Evolutionary conservation across 2,329 filamentous ascomycete species (phyloP).

Genomic region (Fusarium sp.): DNA sequence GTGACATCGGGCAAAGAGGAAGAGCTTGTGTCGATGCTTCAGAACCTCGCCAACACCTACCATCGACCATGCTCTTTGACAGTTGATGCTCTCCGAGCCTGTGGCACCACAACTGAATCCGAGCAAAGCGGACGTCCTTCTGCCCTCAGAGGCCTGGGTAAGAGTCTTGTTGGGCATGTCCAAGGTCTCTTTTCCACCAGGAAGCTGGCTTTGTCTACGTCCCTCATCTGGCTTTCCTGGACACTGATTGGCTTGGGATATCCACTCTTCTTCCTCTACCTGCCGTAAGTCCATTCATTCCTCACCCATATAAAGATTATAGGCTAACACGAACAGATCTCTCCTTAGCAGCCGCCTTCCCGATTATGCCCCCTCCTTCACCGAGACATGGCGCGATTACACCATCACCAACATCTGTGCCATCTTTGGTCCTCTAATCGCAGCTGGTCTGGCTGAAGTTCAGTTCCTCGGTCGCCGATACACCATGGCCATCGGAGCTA

Average conservation of each 20-base stretch:
- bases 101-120: conserved; percentile 38
- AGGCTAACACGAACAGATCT: background rate
- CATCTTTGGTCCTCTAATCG: conserved; percentile 72
- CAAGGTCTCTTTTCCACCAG: conserved; percentile 12
- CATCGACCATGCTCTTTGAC: conserved; percentile 14
- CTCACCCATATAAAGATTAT: accelerated
- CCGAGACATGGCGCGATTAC: conserved; percentile 20
- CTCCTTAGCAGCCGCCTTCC: conserved; percentile 9
- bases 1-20: conserved; percentile 4
- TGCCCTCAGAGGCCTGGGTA: conserved; percentile 18
- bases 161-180: conserved; percentile 23
- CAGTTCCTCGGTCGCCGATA: conserved; percentile 23
- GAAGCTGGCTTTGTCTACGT: conserved; percentile 19
- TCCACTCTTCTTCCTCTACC: conserved; percentile 80
- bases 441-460: conserved; percentile 73
- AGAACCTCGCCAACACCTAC: conserved; percentile 10
- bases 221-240: conserved; percentile 25
- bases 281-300: conserved; percentile 59
- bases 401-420: conserved; percentile 73
- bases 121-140: conserved; percentile 38
- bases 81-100: background rate
- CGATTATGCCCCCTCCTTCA: conserved; percentile 1
- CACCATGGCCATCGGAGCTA: conserved; percentile 20
- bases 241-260: conserved; percentile 76
- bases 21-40: conserved; percentile 8